These are phyloP conservation scores for Pseudocohnilembus persalinus DNA, from an alignment of 169 alveolate genomes.

Conservation along the genomic window DNA sequence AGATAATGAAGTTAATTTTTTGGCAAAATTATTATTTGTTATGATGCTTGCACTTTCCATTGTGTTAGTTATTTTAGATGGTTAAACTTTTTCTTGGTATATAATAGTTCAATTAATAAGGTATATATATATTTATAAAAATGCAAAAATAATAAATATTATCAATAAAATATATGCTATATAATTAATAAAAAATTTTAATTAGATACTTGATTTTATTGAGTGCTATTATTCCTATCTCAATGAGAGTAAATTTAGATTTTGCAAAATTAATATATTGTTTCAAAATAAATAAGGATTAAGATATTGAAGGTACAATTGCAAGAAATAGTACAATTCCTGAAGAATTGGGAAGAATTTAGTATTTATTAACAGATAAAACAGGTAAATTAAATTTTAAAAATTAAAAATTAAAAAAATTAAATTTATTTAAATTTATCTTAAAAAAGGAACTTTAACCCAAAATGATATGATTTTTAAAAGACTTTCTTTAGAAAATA, in stretches of 20 bases:
- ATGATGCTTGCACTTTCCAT: slow-evolving; percentile 63
- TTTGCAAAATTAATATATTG: slow-evolving; percentile 94
- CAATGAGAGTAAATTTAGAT: slow-evolving; percentile 96
- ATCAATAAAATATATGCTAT: neutral
- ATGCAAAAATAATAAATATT: neutral
- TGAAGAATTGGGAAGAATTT: slow-evolving; percentile 98
- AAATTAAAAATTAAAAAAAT: too few species aligned
- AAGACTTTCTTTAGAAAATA: slow-evolving; percentile 72
- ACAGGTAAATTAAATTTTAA: slow-evolving; percentile 84
- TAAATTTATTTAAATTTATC: too few species aligned
- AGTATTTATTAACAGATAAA: slow-evolving; percentile 95
- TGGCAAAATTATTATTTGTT: slow-evolving; percentile 63
- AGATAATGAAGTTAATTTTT: slow-evolving; percentile 73
- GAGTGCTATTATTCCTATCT: slow-evolving; percentile 96
- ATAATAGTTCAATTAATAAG: slow-evolving; percentile 46
- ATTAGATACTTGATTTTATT: slow-evolving; percentile 92
- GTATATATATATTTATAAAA: slow-evolving; percentile 27
- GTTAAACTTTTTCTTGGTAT: slow-evolving; percentile 44
- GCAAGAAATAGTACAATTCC: slow-evolving; percentile 91
- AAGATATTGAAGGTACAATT: slow-evolving; percentile 91
- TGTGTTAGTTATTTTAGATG: slow-evolving; percentile 79
- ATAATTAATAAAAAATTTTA: slow-evolving; percentile 29
- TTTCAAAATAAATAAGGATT: slow-evolving; percentile 86
- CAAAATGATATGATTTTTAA: slow-evolving; percentile 95
- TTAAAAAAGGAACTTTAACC: slow-evolving; percentile 88